phyloP scores from a whole-genome alignment of 83 land plant genomes.

The Larix sibirica region DNA sequence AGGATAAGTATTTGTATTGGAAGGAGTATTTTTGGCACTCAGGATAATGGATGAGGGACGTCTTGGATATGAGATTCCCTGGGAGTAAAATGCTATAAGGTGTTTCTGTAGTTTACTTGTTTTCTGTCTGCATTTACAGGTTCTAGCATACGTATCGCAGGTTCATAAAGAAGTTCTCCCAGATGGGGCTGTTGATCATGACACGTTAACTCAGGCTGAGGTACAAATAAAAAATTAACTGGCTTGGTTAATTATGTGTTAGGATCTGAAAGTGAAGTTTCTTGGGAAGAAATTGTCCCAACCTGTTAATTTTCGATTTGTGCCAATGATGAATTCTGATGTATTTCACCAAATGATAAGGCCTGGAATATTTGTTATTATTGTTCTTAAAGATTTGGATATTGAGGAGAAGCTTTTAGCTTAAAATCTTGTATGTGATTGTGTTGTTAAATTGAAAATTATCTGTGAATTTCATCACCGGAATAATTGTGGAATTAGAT shows the following conservation, averaged over 20 bases:
- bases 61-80: not conserved
- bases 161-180: conserved; percentile 93
- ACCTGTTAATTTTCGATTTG: not conserved
- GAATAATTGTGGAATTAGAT: not conserved
- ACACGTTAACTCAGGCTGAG: conserved; percentile 77
- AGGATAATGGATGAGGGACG: not conserved
- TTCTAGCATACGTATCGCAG: conserved; percentile 95
- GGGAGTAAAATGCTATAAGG: not conserved
- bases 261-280: not conserved
- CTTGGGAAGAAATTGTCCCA: not conserved
- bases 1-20: not conserved
- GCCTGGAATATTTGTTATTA: not conserved
- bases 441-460: not conserved
- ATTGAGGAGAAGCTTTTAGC: not conserved
- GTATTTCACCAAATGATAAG: not conserved
- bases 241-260: not conserved
- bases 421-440: not conserved
- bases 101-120: not conserved
- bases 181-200: conserved; percentile 76
- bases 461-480: not conserved
- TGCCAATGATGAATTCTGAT: not conserved
- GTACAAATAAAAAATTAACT: conserved; percentile 32
- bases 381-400: not conserved
- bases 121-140: conserved; percentile 36
- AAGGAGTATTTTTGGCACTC: not conserved